Evolutionary conservation across 2,329 filamentous ascomycete genomes (phyloP), one percentile per base, ranked within the genome.

Genomic region (Colletotrichum eremochloae): DNA sequence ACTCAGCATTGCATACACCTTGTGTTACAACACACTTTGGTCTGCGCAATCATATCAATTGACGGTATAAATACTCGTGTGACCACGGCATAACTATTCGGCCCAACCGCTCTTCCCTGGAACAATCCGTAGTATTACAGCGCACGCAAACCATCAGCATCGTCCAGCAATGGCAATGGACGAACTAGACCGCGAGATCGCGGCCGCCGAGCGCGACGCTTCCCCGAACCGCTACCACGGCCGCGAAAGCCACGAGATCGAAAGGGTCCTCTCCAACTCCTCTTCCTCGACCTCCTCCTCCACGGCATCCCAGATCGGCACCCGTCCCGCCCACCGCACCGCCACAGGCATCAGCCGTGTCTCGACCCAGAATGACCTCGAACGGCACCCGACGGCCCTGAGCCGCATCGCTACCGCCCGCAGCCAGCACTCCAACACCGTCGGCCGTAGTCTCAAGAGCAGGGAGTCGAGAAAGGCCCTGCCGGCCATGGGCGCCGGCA

Each of bases 401-500:
- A 90, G 88, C 79, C 89, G 93, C 48, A 94, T 95, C 74, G 87
- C 92, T 57, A 94, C 93, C 5, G 88, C 90, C 46, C 84, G 89
- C 62, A 92, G 90, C 75, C 93, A 95, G 80, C 92, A 95, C 80
- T 89, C 86, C 74, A 87, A 83, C 66, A 95, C 93, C 3, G 93
- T 95, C n/a, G 93, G 93, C 73, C 81, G 84, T 31, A 82, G 83
- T 70, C 72, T 81, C 20, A 84, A 81, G 78, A 86, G 82, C 57
- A 83, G 88, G 61, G 84, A 88, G 61, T 89, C 85, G 6, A 84
- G 79, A 67, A 90, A 83, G 77, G 90, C 92, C 0, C 78, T 95
- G 68, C 93, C 93, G 1, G 81, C 83, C 8, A 94, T 95, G 80
- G 93, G 93, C 46, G 90, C 86, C 67, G 92, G 91, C n/a, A 95